Evolutionary conservation across 2,329 filamentous ascomycete genomes (phyloP).

Genomic region (Clarireedia hainanense): DNA sequence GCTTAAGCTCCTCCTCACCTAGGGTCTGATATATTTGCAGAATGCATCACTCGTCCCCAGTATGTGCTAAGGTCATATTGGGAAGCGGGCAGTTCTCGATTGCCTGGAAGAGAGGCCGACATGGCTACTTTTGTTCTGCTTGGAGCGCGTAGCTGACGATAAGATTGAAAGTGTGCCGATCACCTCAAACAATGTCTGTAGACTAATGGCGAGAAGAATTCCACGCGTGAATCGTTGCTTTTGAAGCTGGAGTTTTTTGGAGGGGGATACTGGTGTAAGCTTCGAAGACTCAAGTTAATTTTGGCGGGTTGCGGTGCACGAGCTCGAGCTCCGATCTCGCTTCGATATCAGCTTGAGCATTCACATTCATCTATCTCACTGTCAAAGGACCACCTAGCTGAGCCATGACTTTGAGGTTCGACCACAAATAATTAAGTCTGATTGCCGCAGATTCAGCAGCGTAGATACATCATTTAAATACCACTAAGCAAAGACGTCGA

Average conservation of each 20-base stretch:
- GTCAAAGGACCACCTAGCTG: not conserved
- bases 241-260: not conserved
- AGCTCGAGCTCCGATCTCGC: slow-evolving; percentile 2
- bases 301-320: not conserved
- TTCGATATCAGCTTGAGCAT: not conserved
- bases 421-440: not conserved
- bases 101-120: slow-evolving; percentile 58
- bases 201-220: not conserved
- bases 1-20: slow-evolving; percentile 56
- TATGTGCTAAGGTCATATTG: slow-evolving; percentile 91
- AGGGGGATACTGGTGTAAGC: not conserved
- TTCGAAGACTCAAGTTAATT: not conserved
- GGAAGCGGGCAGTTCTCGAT: slow-evolving; percentile 79
- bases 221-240: not conserved
- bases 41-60: slow-evolving; percentile 88
- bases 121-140: slow-evolving; percentile 33
- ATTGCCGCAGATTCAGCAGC: no score
- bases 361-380: not conserved
- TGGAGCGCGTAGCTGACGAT: not conserved
- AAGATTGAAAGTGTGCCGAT: not conserved
- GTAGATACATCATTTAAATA: no score
- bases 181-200: not conserved
- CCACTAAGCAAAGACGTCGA: no score
- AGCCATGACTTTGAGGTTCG: not conserved
- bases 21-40: slow-evolving; percentile 84